Percentiles rank a stretch among this genome's conserved stretches.
These are phyloP conservation scores for Tolypocladium ovalisporum DNA, from an alignment of 2,329 filamentous ascomycete genomes.

Conservation along the genomic window DNA sequence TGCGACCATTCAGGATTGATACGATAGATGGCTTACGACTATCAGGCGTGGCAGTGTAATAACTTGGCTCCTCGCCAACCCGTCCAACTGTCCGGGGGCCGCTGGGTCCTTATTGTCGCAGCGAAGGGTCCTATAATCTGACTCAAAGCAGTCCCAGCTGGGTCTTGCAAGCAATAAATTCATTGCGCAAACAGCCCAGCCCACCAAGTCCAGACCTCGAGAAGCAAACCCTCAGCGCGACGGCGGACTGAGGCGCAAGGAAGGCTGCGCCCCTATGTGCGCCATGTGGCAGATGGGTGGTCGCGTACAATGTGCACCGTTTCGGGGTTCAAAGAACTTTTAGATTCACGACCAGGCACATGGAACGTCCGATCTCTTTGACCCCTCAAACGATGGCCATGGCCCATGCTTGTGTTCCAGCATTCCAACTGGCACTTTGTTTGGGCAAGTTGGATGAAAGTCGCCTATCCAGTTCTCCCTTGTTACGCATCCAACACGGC, in stretches of 20 bases:
- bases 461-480: constrained; percentile 1
- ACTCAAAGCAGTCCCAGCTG: background rate
- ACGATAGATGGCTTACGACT: background rate
- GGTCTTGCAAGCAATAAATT: background rate
- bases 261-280: background rate
- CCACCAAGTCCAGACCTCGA: background rate
- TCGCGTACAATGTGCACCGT: background rate
- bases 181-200: background rate
- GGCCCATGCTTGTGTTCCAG: background rate
- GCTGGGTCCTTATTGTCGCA: background rate
- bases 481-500: constrained; percentile 6
- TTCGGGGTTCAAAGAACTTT: constrained; percentile 1
- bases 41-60: background rate
- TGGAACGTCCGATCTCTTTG: background rate
- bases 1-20: background rate
- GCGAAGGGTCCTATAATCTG: background rate
- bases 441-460: constrained; percentile 1
- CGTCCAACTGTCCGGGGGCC: no score
- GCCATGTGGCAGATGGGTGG: background rate
- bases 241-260: background rate
- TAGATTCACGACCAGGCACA: background rate
- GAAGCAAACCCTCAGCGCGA: background rate
- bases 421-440: constrained; percentile 2
- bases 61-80: background rate
- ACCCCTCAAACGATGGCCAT: background rate